Percentiles rank a stretch among this genome's conserved stretches.
Evolutionary conservation across 495 filamentous ascomycete species (phyloP).

Genomic region (Tuber microsphaerosporum): DNA sequence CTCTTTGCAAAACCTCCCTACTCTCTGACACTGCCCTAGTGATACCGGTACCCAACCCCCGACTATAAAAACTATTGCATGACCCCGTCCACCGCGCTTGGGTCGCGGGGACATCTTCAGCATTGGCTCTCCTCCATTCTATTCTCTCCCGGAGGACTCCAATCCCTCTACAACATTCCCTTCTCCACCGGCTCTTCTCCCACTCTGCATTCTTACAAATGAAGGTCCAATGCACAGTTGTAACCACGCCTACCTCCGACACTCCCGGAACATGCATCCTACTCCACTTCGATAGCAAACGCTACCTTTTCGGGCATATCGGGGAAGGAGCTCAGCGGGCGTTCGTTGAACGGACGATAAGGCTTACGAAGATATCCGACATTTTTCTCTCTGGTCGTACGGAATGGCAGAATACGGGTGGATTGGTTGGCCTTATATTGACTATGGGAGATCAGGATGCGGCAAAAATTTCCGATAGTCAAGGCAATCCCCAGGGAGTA

Average conservation of each 20-base stretch:
- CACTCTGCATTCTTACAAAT: slow-evolving; percentile 45
- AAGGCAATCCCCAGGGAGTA: slow-evolving; percentile 38
- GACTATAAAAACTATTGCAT: background rate
- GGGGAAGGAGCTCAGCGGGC: slow-evolving; percentile 81
- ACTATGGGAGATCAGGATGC: slow-evolving; percentile 61
- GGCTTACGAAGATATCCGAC: slow-evolving; percentile 57
- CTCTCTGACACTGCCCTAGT: background rate
- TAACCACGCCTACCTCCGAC: slow-evolving; percentile 81
- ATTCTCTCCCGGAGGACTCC: slow-evolving; percentile 19
- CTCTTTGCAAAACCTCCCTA: background rate
- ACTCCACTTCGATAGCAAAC: slow-evolving; percentile 67
- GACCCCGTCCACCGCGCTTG: background rate
- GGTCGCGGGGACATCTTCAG: background rate
- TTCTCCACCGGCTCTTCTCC: slow-evolving; percentile 23
- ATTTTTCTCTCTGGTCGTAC: slow-evolving; percentile 73
- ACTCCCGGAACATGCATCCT: slow-evolving; percentile 71
- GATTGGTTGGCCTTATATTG: slow-evolving; percentile 74
- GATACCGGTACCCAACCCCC: background rate
- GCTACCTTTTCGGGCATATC: slow-evolving; percentile 82
- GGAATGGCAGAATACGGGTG: slow-evolving; percentile 69
- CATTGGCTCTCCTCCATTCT: slow-evolving; percentile 29
- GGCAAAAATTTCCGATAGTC: slow-evolving; percentile 42
- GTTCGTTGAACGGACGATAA: slow-evolving; percentile 56
- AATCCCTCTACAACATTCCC: slow-evolving; percentile 3
- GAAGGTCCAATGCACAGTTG: slow-evolving; percentile 63